A percentile compares a stretch with the other conserved stretches of the same genome.
Conservation (phyloP, 1,284 basidiomycete species). For the Ustilago crameri region DNA sequence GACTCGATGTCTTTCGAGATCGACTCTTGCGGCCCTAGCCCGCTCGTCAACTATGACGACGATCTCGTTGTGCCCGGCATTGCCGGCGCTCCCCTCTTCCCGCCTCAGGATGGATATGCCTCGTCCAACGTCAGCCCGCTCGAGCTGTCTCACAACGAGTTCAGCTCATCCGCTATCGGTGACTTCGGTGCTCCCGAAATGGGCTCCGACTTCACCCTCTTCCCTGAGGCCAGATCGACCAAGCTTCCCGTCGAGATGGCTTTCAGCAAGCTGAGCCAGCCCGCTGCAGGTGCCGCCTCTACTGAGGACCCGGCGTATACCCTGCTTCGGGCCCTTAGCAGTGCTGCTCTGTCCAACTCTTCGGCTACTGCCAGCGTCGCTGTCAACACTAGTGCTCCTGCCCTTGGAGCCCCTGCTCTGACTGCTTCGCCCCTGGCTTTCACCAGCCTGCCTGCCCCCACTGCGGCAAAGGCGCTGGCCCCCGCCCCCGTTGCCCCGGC, state of each 20-base stretch:
- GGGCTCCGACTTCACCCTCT: slow-evolving; percentile 54
- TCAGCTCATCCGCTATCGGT: slow-evolving; percentile 31
- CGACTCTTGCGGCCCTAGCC: slow-evolving; percentile 61
- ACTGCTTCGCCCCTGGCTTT: slow-evolving; percentile 49
- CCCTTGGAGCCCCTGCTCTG: slow-evolving; percentile 24
- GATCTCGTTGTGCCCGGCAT: slow-evolving; percentile 58
- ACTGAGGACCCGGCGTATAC: slow-evolving; percentile 47
- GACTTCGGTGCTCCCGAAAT: slow-evolving; percentile 47
- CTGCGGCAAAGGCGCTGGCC: slow-evolving; percentile 17
- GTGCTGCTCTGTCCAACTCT: slow-evolving; percentile 45
- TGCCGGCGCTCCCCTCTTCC: slow-evolving; percentile 49
- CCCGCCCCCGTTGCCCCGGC: slow-evolving; percentile 11
- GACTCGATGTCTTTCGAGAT: slow-evolving; percentile 61
- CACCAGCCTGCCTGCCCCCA: slow-evolving; percentile 33
- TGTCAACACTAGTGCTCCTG: slow-evolving; percentile 15
- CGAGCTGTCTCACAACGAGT: slow-evolving; percentile 35
- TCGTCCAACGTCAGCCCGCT: slow-evolving; percentile 53
- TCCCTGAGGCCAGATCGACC: slow-evolving; percentile 38
- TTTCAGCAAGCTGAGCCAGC: slow-evolving; percentile 52
- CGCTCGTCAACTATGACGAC: slow-evolving; percentile 57
- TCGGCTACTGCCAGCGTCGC: slow-evolving; percentile 21
- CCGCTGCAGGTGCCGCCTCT: slow-evolving; percentile 19
- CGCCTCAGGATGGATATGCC: slow-evolving; percentile 39
- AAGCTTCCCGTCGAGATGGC: slow-evolving; percentile 51
- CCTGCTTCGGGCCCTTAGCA: slow-evolving; percentile 51